Percentiles rank a stretch among this genome's conserved stretches.
Conservation (phyloP, 148 eudicot genomes). For the Rhododendron griersonianum region DNA sequence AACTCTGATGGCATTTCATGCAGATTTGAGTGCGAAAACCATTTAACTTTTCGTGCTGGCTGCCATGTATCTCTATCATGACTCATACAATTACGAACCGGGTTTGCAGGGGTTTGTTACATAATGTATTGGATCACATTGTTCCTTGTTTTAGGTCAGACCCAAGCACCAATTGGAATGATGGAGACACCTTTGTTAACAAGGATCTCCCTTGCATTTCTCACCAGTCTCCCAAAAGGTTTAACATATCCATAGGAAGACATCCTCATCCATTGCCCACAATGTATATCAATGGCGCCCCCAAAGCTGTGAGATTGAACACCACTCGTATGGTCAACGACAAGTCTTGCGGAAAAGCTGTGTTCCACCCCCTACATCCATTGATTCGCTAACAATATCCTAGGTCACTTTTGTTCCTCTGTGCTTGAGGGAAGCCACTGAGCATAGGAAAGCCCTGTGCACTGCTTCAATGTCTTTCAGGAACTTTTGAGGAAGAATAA, state of each 20-base stretch:
- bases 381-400: background rate
- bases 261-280: background rate
- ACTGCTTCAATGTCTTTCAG: background rate
- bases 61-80: background rate
- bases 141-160: background rate
- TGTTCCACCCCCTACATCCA: background rate
- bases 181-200: background rate
- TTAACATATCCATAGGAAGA: background rate
- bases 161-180: background rate
- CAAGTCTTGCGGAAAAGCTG: too few relatives aligned
- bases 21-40: background rate
- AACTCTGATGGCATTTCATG: background rate
- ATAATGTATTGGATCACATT: background rate
- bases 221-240: background rate
- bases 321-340: too few relatives aligned
- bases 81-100: background rate
- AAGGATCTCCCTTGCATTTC: background rate
- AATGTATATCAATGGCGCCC: background rate
- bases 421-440: background rate
- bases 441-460: background rate
- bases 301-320: background rate
- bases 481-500: background rate
- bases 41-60: background rate
- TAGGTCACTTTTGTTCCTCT: background rate
- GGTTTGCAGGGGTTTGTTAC: background rate